Evolutionary conservation across 2,329 filamentous ascomycete species (phyloP).

Genomic region (Torrubiellomyces zombiae): DNA sequence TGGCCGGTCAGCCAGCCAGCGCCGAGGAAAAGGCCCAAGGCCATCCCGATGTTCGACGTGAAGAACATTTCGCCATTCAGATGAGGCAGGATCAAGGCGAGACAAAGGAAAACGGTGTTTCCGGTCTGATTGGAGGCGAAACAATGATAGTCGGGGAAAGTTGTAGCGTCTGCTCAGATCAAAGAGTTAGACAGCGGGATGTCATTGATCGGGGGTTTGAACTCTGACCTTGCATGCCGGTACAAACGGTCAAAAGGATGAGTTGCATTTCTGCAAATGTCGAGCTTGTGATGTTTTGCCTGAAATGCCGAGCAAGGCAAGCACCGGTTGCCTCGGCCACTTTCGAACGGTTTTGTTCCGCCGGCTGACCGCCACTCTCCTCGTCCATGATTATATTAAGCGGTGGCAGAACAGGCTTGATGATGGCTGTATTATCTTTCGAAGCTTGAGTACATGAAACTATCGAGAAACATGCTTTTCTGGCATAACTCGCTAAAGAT

Average conservation of each 20-base stretch:
- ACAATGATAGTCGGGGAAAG: constrained; percentile 44
- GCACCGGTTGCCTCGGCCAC: not conserved
- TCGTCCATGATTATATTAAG: not conserved
- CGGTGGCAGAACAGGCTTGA: not conserved
- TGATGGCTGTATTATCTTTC: not conserved
- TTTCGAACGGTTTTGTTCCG: no score
- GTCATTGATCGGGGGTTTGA: no score
- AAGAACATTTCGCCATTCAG: constrained; percentile 31
- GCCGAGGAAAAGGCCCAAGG: constrained; percentile 37
- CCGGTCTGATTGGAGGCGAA: constrained; percentile 51
- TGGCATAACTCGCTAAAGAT: not conserved
- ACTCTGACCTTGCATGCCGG: constrained; percentile 32
- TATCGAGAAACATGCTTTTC: not conserved
- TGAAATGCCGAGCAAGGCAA: constrained; percentile 7
- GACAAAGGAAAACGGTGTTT: constrained; percentile 42
- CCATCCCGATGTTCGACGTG: constrained; percentile 35
- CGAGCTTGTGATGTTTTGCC: constrained; percentile 19
- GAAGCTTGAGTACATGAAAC: constrained; percentile 1
- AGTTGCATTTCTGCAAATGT: constrained; percentile 28
- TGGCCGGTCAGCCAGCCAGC: constrained; percentile 41
- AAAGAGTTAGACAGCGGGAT: not conserved
- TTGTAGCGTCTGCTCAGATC: constrained; percentile 29
- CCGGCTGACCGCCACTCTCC: not conserved
- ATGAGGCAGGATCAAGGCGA: constrained; percentile 32
- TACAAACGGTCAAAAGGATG: constrained; percentile 30